Evolutionary conservation across 805 yeast genomes (phyloP).

Genomic region (fission yeast (Schizosaccharomyces pombe)): DNA sequence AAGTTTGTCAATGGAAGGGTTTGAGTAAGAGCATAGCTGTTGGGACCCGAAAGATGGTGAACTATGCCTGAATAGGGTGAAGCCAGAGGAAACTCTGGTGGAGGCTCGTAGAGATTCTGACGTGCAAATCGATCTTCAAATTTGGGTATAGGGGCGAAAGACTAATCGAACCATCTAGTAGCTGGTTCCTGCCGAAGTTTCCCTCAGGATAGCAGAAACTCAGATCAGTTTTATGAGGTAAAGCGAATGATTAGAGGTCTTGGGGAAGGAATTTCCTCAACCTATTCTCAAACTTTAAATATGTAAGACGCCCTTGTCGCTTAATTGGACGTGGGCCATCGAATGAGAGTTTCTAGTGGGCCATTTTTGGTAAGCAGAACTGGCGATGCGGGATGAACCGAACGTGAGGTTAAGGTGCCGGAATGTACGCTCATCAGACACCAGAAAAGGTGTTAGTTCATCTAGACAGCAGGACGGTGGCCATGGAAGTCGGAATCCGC

Average conservation of each 20-base stretch:
- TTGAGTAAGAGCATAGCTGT: constrained; percentile 24
- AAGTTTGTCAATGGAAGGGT: constrained; percentile 18
- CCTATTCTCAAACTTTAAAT: constrained; percentile 23
- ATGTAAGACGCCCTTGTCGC: constrained; percentile 22
- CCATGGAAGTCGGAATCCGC: constrained; percentile 26
- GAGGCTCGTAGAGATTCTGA: constrained; percentile 25
- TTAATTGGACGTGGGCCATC: constrained; percentile 21
- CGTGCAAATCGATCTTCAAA: constrained; percentile 24
- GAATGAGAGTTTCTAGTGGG: constrained; percentile 25
- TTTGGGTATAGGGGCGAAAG: constrained; percentile 24
- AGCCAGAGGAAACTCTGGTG: constrained; percentile 25
- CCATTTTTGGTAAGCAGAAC: constrained; percentile 26
- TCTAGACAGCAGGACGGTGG: constrained; percentile 27
- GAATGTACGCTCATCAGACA: constrained; percentile 23
- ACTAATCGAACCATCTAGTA: constrained; percentile 23
- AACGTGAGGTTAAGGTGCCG: constrained; percentile 22
- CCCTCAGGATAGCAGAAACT: constrained; percentile 23
- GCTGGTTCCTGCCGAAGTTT: constrained; percentile 24
- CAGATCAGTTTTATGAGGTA: constrained; percentile 22
- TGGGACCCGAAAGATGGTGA: constrained; percentile 26
- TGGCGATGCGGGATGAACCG: constrained; percentile 26
- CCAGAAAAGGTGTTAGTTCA: constrained; percentile 23
- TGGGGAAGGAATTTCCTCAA: constrained; percentile 20
- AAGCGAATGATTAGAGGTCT: constrained; percentile 22
- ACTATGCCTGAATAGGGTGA: constrained; percentile 24